A percentile compares a stretch with the other conserved stretches of the same genome.
These are phyloP conservation scores for Closterium sp. DNA, from an alignment of 139 green algal species.

Conservation along the genomic window DNA sequence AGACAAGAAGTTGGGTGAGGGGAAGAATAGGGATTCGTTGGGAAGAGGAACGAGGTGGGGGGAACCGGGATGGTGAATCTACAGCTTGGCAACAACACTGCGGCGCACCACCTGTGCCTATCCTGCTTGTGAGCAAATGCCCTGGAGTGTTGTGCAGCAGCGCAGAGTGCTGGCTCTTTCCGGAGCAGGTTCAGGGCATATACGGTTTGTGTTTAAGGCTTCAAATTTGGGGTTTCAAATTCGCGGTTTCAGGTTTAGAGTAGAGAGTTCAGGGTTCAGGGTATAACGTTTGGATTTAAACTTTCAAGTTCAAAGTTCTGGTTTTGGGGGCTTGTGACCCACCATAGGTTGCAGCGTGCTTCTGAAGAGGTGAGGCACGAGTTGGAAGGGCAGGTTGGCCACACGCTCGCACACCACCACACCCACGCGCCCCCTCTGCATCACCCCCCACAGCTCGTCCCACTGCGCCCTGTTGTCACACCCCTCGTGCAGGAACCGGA, in stretches of 20 bases:
- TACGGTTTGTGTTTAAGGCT: no score
- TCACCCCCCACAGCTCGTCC: background rate
- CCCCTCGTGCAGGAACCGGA: conserved; percentile 59
- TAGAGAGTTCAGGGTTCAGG: conserved; percentile 50
- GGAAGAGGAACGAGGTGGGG: background rate
- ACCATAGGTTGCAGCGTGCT: conserved; percentile 76
- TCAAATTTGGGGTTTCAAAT: no score
- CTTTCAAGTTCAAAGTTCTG: no score
- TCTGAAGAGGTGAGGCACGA: conserved; percentile 75
- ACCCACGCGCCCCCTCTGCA: conserved; percentile 26
- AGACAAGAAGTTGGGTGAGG: background rate
- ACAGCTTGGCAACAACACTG: background rate
- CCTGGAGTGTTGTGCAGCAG: no score
- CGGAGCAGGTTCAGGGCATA: no score
- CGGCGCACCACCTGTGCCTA: background rate
- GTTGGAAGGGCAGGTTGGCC: conserved; percentile 75
- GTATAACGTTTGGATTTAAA: conserved; percentile 43
- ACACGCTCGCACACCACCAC: conserved; percentile 86
- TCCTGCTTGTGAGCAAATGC: background rate
- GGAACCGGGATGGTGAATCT: background rate
- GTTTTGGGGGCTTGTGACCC: conserved; percentile 4
- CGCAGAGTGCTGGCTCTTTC: no score
- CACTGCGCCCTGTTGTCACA: conserved; percentile 30
- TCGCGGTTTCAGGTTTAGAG: no score
- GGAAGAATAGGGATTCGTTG: no score